phyloP scores from a whole-genome alignment of 2,329 filamentous ascomycete genomes.

The Hirsutella thompsonii region DNA sequence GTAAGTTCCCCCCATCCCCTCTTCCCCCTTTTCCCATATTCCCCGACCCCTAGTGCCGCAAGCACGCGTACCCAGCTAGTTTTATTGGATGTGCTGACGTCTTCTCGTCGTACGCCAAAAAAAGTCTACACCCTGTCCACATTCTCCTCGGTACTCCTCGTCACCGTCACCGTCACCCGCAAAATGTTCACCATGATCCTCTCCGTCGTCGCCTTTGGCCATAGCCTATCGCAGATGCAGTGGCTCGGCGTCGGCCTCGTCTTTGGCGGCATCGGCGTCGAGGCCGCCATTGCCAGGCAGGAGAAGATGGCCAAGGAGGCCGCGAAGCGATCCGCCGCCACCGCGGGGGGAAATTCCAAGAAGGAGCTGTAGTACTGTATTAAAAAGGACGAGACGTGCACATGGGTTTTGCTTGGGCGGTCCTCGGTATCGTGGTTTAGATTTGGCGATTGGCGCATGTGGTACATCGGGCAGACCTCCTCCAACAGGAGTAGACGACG shows the following conservation, averaged over 20 bases:
- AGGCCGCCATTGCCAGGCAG: constrained; percentile 65
- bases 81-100: no score
- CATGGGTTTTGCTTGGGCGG: no score
- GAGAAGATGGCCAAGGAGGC: constrained; percentile 76
- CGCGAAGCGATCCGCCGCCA: constrained; percentile 35
- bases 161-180: constrained; percentile 91
- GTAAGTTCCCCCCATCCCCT: no score
- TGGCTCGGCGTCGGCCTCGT: constrained; percentile 87
- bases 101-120: neutral
- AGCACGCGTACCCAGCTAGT: no score
- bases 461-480: no score
- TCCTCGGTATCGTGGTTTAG: neutral
- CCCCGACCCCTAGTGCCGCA: no score
- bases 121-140: constrained; percentile 83
- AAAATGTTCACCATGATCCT: constrained; percentile 99
- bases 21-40: neutral
- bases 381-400: no score
- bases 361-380: constrained; percentile 20
- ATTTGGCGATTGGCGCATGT: neutral
- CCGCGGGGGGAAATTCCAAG: constrained; percentile 12
- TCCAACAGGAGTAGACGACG: no score
- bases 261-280: constrained; percentile 88
- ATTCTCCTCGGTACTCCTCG: constrained; percentile 82
- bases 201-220: constrained; percentile 88
- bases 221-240: constrained; percentile 75